These are phyloP conservation scores for Basipetospora chlamydospora DNA, from an alignment of 2,329 filamentous ascomycete genomes.

Conservation along the genomic window DNA sequence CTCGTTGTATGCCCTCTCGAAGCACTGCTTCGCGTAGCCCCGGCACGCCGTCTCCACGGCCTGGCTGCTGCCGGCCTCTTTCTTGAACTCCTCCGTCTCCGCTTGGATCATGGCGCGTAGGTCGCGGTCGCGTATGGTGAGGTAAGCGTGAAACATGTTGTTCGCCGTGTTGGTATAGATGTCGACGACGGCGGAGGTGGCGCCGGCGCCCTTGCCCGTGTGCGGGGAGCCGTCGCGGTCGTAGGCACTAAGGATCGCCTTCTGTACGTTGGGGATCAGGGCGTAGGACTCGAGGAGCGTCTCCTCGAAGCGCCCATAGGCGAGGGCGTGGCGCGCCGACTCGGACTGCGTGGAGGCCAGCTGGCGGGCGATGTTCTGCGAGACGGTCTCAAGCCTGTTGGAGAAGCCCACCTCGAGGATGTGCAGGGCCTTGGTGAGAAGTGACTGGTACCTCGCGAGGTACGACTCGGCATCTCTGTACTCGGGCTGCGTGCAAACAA, in stretches of 20 bases:
- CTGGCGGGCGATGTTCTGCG: conserved; percentile 38
- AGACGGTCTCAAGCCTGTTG: conserved; percentile 35
- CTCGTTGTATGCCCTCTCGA: conserved; percentile 43
- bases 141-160: conserved; percentile 39
- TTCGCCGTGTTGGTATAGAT: conserved; percentile 39
- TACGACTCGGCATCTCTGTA: conserved; percentile 85
- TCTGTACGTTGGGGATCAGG: conserved; percentile 40
- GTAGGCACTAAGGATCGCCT: conserved; percentile 35
- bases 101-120: conserved; percentile 36
- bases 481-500: conserved; percentile 47
- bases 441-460: conserved; percentile 69
- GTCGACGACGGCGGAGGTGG: too few relatives aligned
- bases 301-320: conserved; percentile 45
- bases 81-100: conserved; percentile 38
- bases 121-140: conserved; percentile 36
- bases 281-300: conserved; percentile 41
- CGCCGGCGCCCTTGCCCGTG: conserved; percentile 25
- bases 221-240: conserved; percentile 33
- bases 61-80: conserved; percentile 32
- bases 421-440: conserved; percentile 55
- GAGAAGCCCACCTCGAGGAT: conserved; percentile 44
- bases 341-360: conserved; percentile 41
- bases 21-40: conserved; percentile 45
- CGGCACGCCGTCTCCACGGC: conserved; percentile 40
- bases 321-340: conserved; percentile 42